A percentile compares a stretch with the other conserved stretches of the same genome.
Conservation (phyloP, 805 yeast genomes). For the Myxozyma melibiosi region DNA sequence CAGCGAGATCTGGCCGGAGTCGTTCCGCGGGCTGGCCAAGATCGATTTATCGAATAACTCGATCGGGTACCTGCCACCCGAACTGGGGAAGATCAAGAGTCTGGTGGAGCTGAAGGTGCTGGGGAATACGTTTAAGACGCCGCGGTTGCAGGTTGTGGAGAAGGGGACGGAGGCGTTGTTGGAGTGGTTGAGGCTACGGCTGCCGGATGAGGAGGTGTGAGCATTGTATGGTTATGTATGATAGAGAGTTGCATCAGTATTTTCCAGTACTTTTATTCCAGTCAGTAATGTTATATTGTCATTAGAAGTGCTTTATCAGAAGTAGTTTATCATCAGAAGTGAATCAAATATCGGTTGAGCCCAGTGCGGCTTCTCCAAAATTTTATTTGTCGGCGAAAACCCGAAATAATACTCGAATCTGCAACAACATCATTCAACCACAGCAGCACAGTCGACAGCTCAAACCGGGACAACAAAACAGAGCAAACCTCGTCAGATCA, state of each 20-base stretch:
- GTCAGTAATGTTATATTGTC: too few species aligned
- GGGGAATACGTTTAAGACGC: constrained; percentile 30
- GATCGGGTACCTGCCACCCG: constrained; percentile 28
- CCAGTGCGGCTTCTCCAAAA: too few species aligned
- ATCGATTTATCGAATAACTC: constrained; percentile 31
- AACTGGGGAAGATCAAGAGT: constrained; percentile 24
- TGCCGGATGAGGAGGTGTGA: constrained; percentile 19
- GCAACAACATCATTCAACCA: too few species aligned
- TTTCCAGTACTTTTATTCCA: too few species aligned
- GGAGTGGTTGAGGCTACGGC: constrained; percentile 28
- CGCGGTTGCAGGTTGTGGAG: constrained; percentile 29
- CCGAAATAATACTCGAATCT: too few species aligned
- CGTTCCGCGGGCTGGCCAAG: constrained; percentile 25
- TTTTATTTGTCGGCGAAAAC: too few species aligned
- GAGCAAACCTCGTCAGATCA: too few species aligned
- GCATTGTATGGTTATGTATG: background rate
- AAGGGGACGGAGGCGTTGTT: constrained; percentile 32
- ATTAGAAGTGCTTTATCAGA: too few species aligned
- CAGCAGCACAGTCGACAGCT: too few species aligned
- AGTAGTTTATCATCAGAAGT: too few species aligned
- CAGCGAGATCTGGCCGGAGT: constrained; percentile 16
- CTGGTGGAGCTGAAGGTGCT: constrained; percentile 27
- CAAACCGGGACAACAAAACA: too few species aligned
- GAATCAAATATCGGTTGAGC: too few species aligned
- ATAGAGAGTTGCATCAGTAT: background rate